Base-by-base conservation (phyloP, 345 rosid genomes). In the Acer yangbiense region DNA sequence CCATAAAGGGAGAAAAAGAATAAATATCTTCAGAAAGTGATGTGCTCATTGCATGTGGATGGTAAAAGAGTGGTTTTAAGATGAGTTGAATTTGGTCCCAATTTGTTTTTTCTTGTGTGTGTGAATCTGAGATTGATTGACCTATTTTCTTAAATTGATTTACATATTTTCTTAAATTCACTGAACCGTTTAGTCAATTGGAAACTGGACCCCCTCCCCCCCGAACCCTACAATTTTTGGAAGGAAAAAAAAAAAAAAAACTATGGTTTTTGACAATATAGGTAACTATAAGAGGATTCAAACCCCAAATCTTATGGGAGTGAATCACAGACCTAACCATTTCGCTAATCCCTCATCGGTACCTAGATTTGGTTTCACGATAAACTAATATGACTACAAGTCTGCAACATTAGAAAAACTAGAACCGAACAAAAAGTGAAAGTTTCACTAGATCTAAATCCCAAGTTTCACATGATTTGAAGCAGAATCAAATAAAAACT, bases 1-100 rank as follows among this genome's bases (percentile, higher is more conserved):
- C 67, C 55, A 60, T 21, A 83, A 72, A 72, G 77, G 78, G 73
- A 0, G 27, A 66, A 75, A 69, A 76, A 76, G 71, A 75, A 76
- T 75, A 71, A 81, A 71, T 71, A 65, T 81, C 29, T 61, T 39
- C 81, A 32, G 74, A 79, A 82, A 78, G 55, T 11, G 29, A 52
- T 76, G 73, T 63, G 61, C 71, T 86, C 41, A 70, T 69, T 74
- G 46, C 61, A 48, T 27, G 13, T 35, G 73, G 75, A 71, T 74
- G 75, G 74, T 41, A 66, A 76, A 65, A 67, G 68, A 60, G 41
- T 76, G 72, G 76, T 76, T 43, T 68, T n/a, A 82, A 61, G 71
- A 60, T 75, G 23, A 75, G 20, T 65, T 27, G 46, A 48, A 65
- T 65, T 63, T 48, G 46, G 69, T 60, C 48, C 48, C 43, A 62